Evolutionary conservation across 2,329 filamentous ascomycete genomes (phyloP), one percentile per base, ranked within the genome.

Genomic region (Triangularia setosa): DNA sequence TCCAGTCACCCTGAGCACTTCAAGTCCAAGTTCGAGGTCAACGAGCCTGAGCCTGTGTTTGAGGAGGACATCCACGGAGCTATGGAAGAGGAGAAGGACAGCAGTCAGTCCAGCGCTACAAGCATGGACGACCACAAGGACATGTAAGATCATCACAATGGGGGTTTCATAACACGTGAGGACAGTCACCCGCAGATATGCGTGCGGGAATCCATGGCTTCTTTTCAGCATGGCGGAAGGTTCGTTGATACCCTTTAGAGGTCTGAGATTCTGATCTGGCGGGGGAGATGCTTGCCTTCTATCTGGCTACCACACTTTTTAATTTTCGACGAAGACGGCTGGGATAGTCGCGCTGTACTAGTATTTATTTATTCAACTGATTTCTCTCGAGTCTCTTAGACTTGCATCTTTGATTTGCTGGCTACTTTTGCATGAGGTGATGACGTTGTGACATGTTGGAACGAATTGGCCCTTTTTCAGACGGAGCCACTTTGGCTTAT

Each of bases 11-110:
- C 92, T 71, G 84, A 86, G 66, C 87, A 93, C 76, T 92, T 97
- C 81, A 96, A 95, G 85, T 96, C 93, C 79, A 99, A 99, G 81
- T 98, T 97, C 76, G 95, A 99, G 79, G 83, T 91, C 71, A 84
- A 92, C 75, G 95, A 98, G 72, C 83, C 87, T 18, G 94, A 98
- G 73, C 93, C 93, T 48, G 91, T 96, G 73, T 97, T 97, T 71
- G 93, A 98, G 77, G 93, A 97, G 79, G 85, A 86, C 62, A 68
- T 95, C 65, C 92, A 96, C 73, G 92, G 91, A 28, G 84, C 60
- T 27, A 83, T 58, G 28, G 85, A 89, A 62, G 84, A 89, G 66
- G 76, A 83, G 64, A 84, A 85, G 79, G 52, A 55, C 23, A 28
- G 25, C 23, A 55, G 25, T 16, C 23, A 25, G 52, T 24, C 52